Base-by-base conservation (phyloP, 768 basidiomycete genomes). In the Tulasnella sp. region DNA sequence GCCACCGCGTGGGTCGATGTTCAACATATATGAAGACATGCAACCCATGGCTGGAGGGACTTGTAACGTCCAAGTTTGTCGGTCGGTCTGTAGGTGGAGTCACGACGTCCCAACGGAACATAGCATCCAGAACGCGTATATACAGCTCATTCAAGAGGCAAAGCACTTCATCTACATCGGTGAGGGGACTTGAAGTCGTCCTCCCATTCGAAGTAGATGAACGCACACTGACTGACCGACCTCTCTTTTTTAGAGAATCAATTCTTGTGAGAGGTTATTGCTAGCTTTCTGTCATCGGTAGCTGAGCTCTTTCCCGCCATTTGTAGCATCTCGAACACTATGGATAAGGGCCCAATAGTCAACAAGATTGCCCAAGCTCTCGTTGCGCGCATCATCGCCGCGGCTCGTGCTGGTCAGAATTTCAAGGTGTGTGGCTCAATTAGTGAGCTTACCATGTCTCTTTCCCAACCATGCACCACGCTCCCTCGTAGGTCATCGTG, bases 141-240 rank as follows among this genome's bases (percentile, higher is more conserved):
- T 81, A 45, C 75, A 88, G 64, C 64, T 94, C 63, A 99, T 99
- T 67, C 70, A 76, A 19, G 86, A 94, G 66, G 80, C 92, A 0
- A 81, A 82, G 62, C 88, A 96, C 68, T 92, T 79, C 70, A 89
- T 97, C 61, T 94, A 92, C 70, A 94, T 99, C 62, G 92, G 86
- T 86, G 68, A 4, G 83, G 72, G 30, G 46, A 38, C 7, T 15
- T 38, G 34, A 15, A 38, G n/a, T n/a, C n/a, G n/a, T 38, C 34
- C 34, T 12, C 24, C 25, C 24, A n/a, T n/a, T n/a, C n/a, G n/a
- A n/a, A n/a, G n/a, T n/a, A n/a, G n/a, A n/a, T n/a, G 49, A 50
- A 3, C 3, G 49, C 10, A 50, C 25, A 12, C 24, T 27, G 44
- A 46, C n/a, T 27, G 2, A 45, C 56, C 56, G 63, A 60, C 52